phyloP scores from a whole-genome alignment of 257 asterid species.

The Petrea volubilis region DNA sequence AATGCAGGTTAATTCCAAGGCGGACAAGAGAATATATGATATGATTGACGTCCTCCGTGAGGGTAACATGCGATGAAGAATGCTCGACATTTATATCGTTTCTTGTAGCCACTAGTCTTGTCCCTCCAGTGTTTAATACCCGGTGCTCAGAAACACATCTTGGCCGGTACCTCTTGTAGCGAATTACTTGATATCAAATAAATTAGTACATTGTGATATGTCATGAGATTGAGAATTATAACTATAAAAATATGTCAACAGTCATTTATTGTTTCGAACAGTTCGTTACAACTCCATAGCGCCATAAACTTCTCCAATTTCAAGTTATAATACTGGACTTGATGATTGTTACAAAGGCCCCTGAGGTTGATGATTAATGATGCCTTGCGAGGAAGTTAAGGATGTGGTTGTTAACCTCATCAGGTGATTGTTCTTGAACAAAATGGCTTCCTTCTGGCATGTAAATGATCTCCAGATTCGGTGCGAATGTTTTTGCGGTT shows the following conservation, averaged over 20 bases:
- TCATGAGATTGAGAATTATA: neutral
- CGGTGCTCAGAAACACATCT: neutral
- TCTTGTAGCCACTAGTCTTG: neutral
- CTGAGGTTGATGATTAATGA: neutral
- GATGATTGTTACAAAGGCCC: neutral
- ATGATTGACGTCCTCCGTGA: slow-evolving; percentile 94
- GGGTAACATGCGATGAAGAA: slow-evolving; percentile 80
- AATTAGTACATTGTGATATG: neutral
- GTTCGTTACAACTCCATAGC: neutral
- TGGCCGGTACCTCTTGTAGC: neutral
- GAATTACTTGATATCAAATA: neutral
- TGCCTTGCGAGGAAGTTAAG: slow-evolving; percentile 45
- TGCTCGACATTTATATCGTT: neutral
- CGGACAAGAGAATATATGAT: slow-evolving; percentile 71
- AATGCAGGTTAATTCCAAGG: slow-evolving; percentile 64
- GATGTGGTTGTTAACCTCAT: slow-evolving; percentile 48
- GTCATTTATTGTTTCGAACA: neutral
- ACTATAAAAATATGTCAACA: too few relatives aligned
- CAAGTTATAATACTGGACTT: neutral
- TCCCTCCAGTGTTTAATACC: neutral
- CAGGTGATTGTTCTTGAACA: slow-evolving; percentile 71
- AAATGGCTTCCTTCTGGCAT: slow-evolving; percentile 77
- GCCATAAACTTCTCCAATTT: neutral
- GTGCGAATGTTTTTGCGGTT: slow-evolving; percentile 41
- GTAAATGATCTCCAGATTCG: slow-evolving; percentile 53